Conservation (phyloP, 2,329 filamentous ascomycete species). For the Pseudogymnoascus sp. region DNA sequence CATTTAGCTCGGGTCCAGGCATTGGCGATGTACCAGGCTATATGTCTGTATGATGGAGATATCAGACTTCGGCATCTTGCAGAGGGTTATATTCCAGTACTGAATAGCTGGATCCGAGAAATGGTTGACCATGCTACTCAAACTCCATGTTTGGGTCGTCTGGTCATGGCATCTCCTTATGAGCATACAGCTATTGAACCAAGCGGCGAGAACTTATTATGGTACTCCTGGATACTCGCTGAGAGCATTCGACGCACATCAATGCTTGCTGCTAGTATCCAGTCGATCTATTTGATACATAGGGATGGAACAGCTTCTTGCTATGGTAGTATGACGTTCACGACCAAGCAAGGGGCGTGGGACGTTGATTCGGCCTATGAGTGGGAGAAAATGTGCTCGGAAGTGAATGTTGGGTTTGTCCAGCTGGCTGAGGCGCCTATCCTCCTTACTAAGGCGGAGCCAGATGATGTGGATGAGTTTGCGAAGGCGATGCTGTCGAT, state of each 20-base stretch:
- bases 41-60: conserved; percentile 27
- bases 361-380: conserved; percentile 21
- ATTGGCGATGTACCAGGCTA: conserved; percentile 24
- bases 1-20: conserved; percentile 19
- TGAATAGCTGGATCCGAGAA: conserved; percentile 21
- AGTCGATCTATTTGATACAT: conserved; percentile 19
- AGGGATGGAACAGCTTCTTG: conserved; percentile 20
- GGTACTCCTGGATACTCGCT: conserved; percentile 29
- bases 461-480: conserved; percentile 14
- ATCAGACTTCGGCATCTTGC: conserved; percentile 23
- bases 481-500: conserved; percentile 1
- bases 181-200: conserved; percentile 15
- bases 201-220: conserved; percentile 20
- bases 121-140: conserved; percentile 12
- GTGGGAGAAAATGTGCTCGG: conserved; percentile 22
- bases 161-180: not conserved
- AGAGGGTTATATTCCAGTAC: conserved; percentile 19
- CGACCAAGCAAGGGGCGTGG: conserved; percentile 26
- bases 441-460: not conserved
- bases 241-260: conserved; percentile 29
- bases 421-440: conserved; percentile 10
- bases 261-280: conserved; percentile 20
- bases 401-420: conserved; percentile 14
- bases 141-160: conserved; percentile 6
- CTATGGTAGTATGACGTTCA: conserved; percentile 24